A percentile compares a stretch with the other conserved stretches of the same genome.
Conservation (phyloP, 78 protist genomes). For the Dictyostelium intermedium region DNA sequence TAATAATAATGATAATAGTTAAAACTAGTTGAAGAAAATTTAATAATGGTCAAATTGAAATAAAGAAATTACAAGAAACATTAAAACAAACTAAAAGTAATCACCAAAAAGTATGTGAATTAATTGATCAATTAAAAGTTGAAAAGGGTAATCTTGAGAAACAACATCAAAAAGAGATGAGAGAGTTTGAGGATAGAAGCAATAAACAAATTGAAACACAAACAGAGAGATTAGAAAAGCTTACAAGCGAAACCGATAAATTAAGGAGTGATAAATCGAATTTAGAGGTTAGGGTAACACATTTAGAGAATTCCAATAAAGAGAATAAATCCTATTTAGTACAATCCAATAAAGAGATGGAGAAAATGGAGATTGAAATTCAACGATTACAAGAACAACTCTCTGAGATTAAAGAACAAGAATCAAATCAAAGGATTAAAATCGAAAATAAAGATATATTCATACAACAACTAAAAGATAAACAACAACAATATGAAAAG, state of each 20-base stretch:
- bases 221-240: background rate
- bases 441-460: background rate
- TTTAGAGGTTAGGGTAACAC: background rate
- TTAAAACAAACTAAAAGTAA: background rate
- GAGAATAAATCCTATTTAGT: background rate
- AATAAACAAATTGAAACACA: background rate
- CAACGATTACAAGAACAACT: background rate
- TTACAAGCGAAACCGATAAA: background rate
- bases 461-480: background rate
- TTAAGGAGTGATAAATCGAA: background rate
- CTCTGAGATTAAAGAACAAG: background rate
- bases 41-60: background rate
- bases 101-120: background rate
- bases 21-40: slow-evolving; percentile 1
- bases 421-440: background rate
- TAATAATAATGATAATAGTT: background rate
- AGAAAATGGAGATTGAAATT: background rate
- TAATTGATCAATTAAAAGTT: background rate
- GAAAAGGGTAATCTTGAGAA: background rate
- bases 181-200: background rate
- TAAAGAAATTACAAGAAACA: background rate
- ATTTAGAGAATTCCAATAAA: slow-evolving; percentile 9
- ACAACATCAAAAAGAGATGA: background rate
- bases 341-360: background rate
- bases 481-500: background rate